Evolutionary conservation across 2,329 filamentous ascomycete genomes (phyloP), one percentile per base, ranked within the genome.

Genomic region (Colletotrichum acutatum): DNA sequence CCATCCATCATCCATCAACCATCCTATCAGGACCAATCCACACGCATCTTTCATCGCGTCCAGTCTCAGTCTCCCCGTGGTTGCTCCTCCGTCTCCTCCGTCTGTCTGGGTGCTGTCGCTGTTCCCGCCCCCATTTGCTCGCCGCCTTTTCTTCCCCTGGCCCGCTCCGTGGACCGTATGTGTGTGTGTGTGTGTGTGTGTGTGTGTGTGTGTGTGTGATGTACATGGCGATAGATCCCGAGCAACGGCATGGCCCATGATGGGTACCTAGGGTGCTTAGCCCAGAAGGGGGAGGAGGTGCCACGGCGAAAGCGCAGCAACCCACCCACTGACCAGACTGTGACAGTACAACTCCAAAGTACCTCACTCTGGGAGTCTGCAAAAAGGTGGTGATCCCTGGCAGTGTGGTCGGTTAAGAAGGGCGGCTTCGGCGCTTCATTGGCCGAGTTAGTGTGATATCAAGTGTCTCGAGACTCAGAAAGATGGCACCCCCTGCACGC

Each of bases 391-490:
- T 59, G 49, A 57, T 54, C 70, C 66, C 70, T 72, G 70, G 58
- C 65, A 58, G 5, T 56, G 11, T 62, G 26, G 58, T 14, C 49
- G 37, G 37, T 19, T 19, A 34, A 30, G 61, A 67, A 30, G 67
- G 68, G 57, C 53, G 56, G 61, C 24, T 7, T 28, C 19, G 68
- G 24, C 19, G 34, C n/a, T 22, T 58, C 62, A 74, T 74, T 74
- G 71, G 71, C 56, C 57, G 54, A 30, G 12, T 49, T n/a, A 30
- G 19, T 67, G 71, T 67, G 68, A 74, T 74, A 61, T 42, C 30
- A 49, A n/a, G 22, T 30, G 42, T 49, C 42, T 49, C 42, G 42
- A 49, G 42, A 34, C 32, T 34, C 32, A 34, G 32, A 34, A 12
- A 65, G 9, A 12, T 9, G 26, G 53, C 24, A 53, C 19, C 28